Percentiles rank a stretch among this genome's conserved stretches.
Conservation (phyloP, 2,329 filamentous ascomycete genomes). For the Ophiostoma triangulosporum region DNA sequence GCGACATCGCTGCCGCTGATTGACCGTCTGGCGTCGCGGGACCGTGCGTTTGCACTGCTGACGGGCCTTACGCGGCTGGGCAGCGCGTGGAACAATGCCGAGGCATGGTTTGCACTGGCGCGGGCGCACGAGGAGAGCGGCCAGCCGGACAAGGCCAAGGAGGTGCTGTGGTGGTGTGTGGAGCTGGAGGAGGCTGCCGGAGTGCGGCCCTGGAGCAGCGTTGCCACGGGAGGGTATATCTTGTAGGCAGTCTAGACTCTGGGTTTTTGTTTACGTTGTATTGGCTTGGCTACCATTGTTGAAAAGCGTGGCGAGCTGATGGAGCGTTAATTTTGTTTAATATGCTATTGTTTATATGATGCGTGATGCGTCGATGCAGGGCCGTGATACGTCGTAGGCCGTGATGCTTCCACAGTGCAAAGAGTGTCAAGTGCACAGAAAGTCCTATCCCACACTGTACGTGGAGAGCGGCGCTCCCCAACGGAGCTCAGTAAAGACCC, state of each 20-base stretch:
- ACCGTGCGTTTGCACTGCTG: conserved; percentile 75
- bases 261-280: background rate
- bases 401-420: background rate
- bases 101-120: conserved; percentile 85
- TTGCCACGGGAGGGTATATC: conserved; percentile 55
- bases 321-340: background rate
- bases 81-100: conserved; percentile 76
- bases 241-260: conserved; percentile 24
- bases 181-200: conserved; percentile 79
- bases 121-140: conserved; percentile 78
- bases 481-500: conserved; percentile 4
- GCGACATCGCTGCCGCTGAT: conserved; percentile 53
- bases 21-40: conserved; percentile 77
- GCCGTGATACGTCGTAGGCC: no score
- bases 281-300: background rate
- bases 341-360: background rate
- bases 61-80: conserved; percentile 75
- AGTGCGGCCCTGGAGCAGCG: conserved; percentile 63
- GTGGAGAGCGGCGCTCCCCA: background rate
- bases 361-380: background rate
- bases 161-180: conserved; percentile 94
- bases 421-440: background rate
- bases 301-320: no score
- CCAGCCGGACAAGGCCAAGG: conserved; percentile 76
- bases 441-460: background rate